Percentiles rank a stretch among this genome's conserved stretches.
Evolutionary conservation across 192 early-diverging fungal species (phyloP).

Genomic region (Fimicolochytrium jonesii): DNA sequence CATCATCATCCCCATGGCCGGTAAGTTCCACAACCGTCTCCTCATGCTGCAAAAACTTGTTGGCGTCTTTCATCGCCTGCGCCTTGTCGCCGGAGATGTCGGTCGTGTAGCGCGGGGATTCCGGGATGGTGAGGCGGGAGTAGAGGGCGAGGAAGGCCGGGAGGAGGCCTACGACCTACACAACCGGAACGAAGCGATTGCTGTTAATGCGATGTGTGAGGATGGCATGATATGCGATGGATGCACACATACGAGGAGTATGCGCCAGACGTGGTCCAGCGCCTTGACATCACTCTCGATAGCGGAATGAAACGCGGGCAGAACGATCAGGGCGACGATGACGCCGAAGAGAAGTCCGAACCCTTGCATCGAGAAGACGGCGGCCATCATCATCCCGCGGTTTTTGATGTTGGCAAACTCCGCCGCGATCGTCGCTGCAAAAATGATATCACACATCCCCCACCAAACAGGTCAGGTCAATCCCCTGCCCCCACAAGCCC

Average conservation of each 20-base stretch:
- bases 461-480: too few relatives aligned
- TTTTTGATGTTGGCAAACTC: too few relatives aligned
- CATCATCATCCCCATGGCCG: too few relatives aligned
- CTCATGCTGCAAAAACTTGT: slow-evolving; percentile 17
- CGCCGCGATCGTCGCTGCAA: too few relatives aligned
- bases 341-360: slow-evolving; percentile 68
- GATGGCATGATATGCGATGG: neutral
- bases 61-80: slow-evolving; percentile 38
- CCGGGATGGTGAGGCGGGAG: slow-evolving; percentile 78
- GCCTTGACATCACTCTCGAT: slow-evolving; percentile 47
- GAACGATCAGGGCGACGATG: slow-evolving; percentile 59
- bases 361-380: slow-evolving; percentile 78
- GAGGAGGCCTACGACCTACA: slow-evolving; percentile 59
- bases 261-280: slow-evolving; percentile 79
- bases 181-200: neutral
- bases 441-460: too few relatives aligned
- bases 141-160: slow-evolving; percentile 72
- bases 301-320: slow-evolving; percentile 58
- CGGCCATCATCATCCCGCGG: slow-evolving; percentile 71
- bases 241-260: slow-evolving; percentile 52
- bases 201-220: neutral
- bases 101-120: slow-evolving; percentile 70
- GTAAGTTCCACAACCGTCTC: neutral
- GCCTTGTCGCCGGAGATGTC: slow-evolving; percentile 62
- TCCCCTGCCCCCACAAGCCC: too few relatives aligned